phyloP scores from a whole-genome alignment of 2,329 filamentous ascomycete genomes.

The Neodidymelliopsis sp. region DNA sequence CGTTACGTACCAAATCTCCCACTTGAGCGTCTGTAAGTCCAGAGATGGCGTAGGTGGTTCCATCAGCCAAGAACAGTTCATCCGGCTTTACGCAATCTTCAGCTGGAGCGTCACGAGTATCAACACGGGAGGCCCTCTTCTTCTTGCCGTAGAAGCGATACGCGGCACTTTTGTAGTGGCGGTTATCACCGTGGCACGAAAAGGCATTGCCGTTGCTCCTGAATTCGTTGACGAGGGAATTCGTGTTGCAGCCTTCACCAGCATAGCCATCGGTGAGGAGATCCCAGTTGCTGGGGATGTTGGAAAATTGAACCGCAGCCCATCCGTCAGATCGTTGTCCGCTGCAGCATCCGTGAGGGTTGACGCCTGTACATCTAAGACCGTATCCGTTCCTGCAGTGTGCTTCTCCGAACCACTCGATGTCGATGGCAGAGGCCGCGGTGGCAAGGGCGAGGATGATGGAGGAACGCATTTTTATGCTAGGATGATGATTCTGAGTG shows the following conservation, averaged over 20 bases:
- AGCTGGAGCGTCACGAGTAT: neutral
- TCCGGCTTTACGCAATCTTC: neutral
- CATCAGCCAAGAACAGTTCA: neutral
- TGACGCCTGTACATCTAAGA: neutral
- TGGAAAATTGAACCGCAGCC: neutral
- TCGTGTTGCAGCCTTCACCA: neutral
- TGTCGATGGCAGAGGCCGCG: neutral
- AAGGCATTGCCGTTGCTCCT: neutral
- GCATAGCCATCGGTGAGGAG: neutral
- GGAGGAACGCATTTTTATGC: neutral
- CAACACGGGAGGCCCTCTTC: neutral
- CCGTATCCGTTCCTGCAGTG: neutral
- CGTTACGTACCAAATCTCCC: neutral
- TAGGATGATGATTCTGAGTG: neutral
- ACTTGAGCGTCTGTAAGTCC: neutral
- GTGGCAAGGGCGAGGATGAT: neutral
- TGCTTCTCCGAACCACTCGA: neutral
- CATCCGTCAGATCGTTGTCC: neutral
- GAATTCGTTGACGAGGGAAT: neutral
- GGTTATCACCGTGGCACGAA: neutral
- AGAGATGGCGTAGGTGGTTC: neutral
- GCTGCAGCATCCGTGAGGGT: neutral
- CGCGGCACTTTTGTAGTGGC: neutral
- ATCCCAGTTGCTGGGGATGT: neutral
- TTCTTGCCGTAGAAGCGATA: neutral